Evolutionary conservation across 768 basidiomycete genomes (phyloP).

Genomic region (Tricholoma sp.): DNA sequence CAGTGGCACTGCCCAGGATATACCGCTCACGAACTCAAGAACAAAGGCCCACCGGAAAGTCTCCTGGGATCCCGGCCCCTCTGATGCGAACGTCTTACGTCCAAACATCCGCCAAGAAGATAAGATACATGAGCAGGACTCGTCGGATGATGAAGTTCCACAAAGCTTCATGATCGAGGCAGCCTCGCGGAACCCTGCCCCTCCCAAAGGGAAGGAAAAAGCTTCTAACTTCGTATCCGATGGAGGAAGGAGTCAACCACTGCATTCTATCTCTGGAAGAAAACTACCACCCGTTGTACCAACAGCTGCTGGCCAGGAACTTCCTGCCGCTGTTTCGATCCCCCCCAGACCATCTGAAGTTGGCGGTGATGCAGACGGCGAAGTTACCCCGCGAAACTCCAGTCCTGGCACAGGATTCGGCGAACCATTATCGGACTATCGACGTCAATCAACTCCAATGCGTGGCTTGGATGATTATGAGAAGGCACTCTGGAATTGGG

Average conservation of each 20-base stretch:
- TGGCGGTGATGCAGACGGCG: conserved; percentile 33
- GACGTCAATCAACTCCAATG: conserved; percentile 42
- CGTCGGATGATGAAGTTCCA: conserved; percentile 80
- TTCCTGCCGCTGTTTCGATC: conserved; percentile 37
- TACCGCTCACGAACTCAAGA: conserved; percentile 25
- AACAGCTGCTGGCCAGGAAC: conserved; percentile 24
- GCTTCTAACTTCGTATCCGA: conserved; percentile 9
- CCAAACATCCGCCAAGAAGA: conserved; percentile 73
- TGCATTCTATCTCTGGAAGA: conserved; percentile 45
- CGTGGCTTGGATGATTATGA: conserved; percentile 80
- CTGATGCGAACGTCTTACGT: conserved; percentile 53
- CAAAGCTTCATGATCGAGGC: conserved; percentile 85
- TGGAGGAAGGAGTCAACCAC: conserved; percentile 38
- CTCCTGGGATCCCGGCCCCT: conserved; percentile 51
- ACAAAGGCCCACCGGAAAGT: conserved; percentile 47
- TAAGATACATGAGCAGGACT: conserved; percentile 50
- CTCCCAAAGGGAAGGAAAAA: conserved; percentile 21
- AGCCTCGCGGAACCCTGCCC: conserved; percentile 35
- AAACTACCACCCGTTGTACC: conserved; percentile 36
- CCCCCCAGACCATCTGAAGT: conserved; percentile 67
- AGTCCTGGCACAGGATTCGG: conserved; percentile 15
- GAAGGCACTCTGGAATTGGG: conserved; percentile 97
- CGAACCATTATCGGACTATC: conserved; percentile 25
- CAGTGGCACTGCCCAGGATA: conserved; percentile 19
- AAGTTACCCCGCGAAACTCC: conserved; percentile 14